Conservation (phyloP, 1,284 basidiomycete genomes). For the Malassezia obtusa region DNA sequence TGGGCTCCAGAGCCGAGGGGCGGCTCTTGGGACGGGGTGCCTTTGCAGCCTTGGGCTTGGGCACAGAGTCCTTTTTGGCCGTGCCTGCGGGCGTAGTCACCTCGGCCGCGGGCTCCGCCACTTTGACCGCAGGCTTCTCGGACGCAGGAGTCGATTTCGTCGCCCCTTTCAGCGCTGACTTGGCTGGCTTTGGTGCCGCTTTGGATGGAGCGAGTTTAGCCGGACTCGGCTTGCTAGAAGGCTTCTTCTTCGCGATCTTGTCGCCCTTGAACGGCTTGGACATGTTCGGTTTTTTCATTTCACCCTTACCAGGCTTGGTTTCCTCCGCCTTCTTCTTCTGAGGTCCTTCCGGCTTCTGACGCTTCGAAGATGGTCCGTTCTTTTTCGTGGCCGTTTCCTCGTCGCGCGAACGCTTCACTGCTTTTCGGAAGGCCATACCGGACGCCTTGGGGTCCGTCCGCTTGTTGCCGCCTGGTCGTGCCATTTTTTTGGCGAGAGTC, state of each 20-base stretch:
- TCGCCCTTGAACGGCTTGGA: not conserved
- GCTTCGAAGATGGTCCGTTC: not conserved
- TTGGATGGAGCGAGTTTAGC: no score
- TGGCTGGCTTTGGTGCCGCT: no score
- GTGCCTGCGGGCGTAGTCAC: no score
- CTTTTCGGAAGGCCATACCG: slow-evolving; percentile 8
- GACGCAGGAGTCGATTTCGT: no score
- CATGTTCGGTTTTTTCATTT: not conserved
- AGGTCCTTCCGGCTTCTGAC: not conserved
- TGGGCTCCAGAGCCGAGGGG: not conserved
- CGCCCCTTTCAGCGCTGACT: no score
- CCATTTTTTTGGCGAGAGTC: slow-evolving; percentile 9
- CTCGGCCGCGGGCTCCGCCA: no score
- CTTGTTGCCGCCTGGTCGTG: not conserved
- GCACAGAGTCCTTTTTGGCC: no score
- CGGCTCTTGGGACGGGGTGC: not conserved
- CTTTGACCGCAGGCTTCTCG: no score
- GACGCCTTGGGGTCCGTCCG: not conserved
- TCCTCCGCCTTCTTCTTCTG: not conserved
- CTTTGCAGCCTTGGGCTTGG: no score
- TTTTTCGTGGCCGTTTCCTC: not conserved
- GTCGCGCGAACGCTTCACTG: slow-evolving; percentile 1
- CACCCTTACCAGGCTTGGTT: not conserved
- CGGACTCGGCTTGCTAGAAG: not conserved
- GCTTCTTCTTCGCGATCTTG: not conserved